These are phyloP conservation scores for Coriaria nepalensis DNA, from an alignment of 306 rosid species.

Conservation along the genomic window DNA sequence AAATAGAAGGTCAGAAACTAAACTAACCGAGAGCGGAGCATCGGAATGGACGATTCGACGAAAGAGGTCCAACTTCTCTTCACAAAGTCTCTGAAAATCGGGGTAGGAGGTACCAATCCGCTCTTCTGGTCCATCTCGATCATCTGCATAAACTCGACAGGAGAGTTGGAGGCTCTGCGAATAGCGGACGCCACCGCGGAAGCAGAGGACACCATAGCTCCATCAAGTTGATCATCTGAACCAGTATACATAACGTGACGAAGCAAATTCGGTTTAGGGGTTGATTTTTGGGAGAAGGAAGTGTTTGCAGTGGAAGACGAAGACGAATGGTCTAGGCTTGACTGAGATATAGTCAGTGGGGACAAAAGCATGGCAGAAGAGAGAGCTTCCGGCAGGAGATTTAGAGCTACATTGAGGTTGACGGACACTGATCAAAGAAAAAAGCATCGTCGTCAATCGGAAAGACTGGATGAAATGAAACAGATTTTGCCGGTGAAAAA, in stretches of 20 bases:
- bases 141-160: conserved; percentile 64
- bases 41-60: conserved; percentile 60
- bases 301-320: conserved; percentile 16
- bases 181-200: conserved; percentile 61
- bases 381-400: neutral
- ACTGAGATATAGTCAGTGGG: neutral
- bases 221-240: conserved; percentile 20
- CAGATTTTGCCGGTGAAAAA: conserved; percentile 6
- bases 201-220: conserved; percentile 44
- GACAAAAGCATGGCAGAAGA: conserved; percentile 9
- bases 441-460: conserved; percentile 22
- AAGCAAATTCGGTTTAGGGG: conserved; percentile 21
- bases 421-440: conserved; percentile 26
- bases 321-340: conserved; percentile 19
- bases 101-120: conserved; percentile 56
- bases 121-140: conserved; percentile 29
- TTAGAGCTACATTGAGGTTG: conserved; percentile 16
- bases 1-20: neutral
- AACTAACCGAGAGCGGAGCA: conserved; percentile 61
- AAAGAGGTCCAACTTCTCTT: conserved; percentile 62
- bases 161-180: conserved; percentile 61
- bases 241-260: conserved; percentile 25
- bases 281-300: conserved; percentile 33
- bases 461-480: neutral
- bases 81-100: conserved; percentile 62